Evolutionary conservation across 768 basidiomycete genomes (phyloP).

Genomic region (Melanogaster broomeanus): DNA sequence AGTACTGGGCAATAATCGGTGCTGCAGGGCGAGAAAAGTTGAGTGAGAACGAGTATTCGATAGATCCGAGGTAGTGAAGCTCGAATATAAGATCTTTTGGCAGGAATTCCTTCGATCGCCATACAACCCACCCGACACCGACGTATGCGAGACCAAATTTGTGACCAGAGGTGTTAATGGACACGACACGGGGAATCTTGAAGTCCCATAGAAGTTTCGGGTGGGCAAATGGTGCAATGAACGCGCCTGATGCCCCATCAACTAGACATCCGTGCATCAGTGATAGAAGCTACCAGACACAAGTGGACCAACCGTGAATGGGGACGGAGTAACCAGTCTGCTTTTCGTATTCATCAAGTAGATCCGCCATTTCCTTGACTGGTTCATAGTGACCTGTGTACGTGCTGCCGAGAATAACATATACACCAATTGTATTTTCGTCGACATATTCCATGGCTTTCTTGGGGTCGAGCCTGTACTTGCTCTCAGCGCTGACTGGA

Average conservation of each 20-base stretch:
- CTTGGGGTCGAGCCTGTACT: slow-evolving; percentile 76
- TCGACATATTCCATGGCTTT: slow-evolving; percentile 65
- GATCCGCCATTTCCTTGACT: slow-evolving; percentile 81
- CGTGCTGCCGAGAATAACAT: slow-evolving; percentile 59
- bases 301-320: slow-evolving; percentile 34
- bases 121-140: slow-evolving; percentile 67
- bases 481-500: slow-evolving; percentile 63
- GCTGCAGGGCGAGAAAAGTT: slow-evolving; percentile 64
- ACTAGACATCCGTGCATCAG: slow-evolving; percentile 30
- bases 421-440: slow-evolving; percentile 73
- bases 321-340: slow-evolving; percentile 45
- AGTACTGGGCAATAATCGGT: slow-evolving; percentile 63
- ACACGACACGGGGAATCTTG: slow-evolving; percentile 56
- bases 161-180: slow-evolving; percentile 62
- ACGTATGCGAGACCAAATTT: slow-evolving; percentile 60
- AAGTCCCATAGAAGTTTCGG: slow-evolving; percentile 63
- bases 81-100: slow-evolving; percentile 74
- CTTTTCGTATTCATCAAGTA: slow-evolving; percentile 59
- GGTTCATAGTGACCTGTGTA: slow-evolving; percentile 70
- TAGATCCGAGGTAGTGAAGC: slow-evolving; percentile 49
- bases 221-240: slow-evolving; percentile 61
- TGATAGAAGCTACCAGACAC: slow-evolving; percentile 21
- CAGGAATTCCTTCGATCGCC: slow-evolving; percentile 54
- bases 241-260: slow-evolving; percentile 62
- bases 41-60: slow-evolving; percentile 76